phyloP scores from a whole-genome alignment of 1,284 basidiomycete species.

The Vanrija sp. region DNA sequence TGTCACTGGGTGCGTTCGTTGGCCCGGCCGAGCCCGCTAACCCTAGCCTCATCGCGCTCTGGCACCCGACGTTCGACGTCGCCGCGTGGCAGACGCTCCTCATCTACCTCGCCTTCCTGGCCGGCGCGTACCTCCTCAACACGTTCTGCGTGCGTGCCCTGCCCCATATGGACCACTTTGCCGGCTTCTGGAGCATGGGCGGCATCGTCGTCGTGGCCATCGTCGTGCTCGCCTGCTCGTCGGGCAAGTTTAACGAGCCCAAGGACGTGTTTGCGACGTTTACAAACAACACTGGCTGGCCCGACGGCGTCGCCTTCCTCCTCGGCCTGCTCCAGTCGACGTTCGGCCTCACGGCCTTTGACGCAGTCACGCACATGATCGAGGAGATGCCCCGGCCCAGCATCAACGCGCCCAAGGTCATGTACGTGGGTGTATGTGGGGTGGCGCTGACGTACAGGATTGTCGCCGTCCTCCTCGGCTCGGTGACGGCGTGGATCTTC shows the following conservation, averaged over 20 bases:
- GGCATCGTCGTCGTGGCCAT: conserved; percentile 40
- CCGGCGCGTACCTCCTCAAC: conserved; percentile 10
- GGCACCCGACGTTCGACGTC: conserved; percentile 19
- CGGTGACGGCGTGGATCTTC: conserved; percentile 49
- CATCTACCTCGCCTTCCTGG: conserved; percentile 9
- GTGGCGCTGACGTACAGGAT: conserved; percentile 49
- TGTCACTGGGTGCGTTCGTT: conserved; percentile 21
- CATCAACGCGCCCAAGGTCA: conserved; percentile 37
- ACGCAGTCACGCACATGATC: conserved; percentile 42
- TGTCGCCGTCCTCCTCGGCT: conserved; percentile 50
- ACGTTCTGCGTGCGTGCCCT: conserved; percentile 12
- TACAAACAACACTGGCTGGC: conserved; percentile 30
- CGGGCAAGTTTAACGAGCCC: conserved; percentile 33
- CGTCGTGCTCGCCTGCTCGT: conserved; percentile 18
- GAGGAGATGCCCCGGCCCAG: conserved; percentile 42
- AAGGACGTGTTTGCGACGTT: conserved; percentile 44
- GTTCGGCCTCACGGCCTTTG: conserved; percentile 17
- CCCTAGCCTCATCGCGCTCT: conserved; percentile 3
- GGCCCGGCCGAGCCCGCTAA: background rate
- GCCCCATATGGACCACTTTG: conserved; percentile 19
- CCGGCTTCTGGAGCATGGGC: conserved; percentile 32
- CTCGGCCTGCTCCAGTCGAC: conserved; percentile 43
- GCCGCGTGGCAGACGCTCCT: conserved; percentile 21
- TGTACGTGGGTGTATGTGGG: conserved; percentile 20
- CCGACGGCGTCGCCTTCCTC: conserved; percentile 38